Evolutionary conservation across 352 stramenopile species (phyloP), one percentile per base, ranked within the genome.

Genomic region (Phytophthora rubi): DNA sequence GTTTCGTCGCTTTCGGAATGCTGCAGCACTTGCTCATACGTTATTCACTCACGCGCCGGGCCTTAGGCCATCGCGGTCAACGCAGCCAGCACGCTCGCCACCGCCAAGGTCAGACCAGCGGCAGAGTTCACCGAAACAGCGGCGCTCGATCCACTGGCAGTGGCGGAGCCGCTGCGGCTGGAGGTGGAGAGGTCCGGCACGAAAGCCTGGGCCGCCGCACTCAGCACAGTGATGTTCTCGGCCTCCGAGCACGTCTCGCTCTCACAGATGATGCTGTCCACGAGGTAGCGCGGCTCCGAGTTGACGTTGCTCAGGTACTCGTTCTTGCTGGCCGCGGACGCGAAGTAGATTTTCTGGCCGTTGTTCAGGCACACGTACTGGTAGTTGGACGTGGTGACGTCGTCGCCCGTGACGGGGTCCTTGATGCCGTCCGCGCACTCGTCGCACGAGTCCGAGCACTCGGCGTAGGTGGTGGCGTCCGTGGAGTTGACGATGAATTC

Each of bases 281-380:
- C 88, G 8, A 81, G 62, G 42, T 82, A 79, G 53, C 86, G 84
- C 49, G 82, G 76, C 62, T 78, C 59, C 51, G 77, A 66, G 70
- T 84, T 88, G 18, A 93, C 73, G 23, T 82, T 91, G 59, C 51
- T 71, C 21, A 91, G 53, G 65, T 94, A 95, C 71, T 81, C 61
- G 32, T 73, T 75, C 69, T 89, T 89, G 64, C 75, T 90, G 28
- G 28, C 68, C 33, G 78, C 62, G 15, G 85, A 92, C 12, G 84
- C 81, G 59, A 95, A 95, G 78, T 94, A 95, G 63, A 95, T 80
- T 70, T 93, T 95, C 76, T 95, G 88, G 55, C 84, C 88, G 30
- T 92, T 89, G 23, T 51, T 68, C 42, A 95, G 69, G 58, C 88
- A 95, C 45, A 95, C 78, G 60, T 80, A 90, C 64, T 90, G 73